Percentiles rank a stretch among this genome's conserved stretches.
Evolutionary conservation across 2,329 filamentous ascomycete genomes (phyloP).

Genomic region (Claviceps pusilla): DNA sequence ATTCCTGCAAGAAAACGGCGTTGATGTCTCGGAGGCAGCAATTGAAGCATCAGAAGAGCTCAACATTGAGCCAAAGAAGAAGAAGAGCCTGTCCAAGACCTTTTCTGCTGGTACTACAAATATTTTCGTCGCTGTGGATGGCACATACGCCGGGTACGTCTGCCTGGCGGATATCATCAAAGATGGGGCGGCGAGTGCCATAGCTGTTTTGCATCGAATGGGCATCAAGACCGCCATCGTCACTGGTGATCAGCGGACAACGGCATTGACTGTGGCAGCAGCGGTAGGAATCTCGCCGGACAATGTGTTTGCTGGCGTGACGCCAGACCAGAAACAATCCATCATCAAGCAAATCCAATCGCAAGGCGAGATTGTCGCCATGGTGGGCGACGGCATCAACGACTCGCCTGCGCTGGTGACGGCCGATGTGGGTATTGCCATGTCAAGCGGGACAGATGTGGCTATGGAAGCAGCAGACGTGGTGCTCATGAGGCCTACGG

Average conservation of each 20-base stretch:
- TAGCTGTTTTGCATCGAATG: slow-evolving; percentile 71
- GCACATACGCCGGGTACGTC: slow-evolving; percentile 64
- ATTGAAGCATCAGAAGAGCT: slow-evolving; percentile 47
- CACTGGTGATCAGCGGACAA: slow-evolving; percentile 77
- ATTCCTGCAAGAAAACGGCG: slow-evolving; percentile 57
- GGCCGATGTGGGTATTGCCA: slow-evolving; percentile 82
- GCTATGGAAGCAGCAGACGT: slow-evolving; percentile 95
- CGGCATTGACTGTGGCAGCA: slow-evolving; percentile 68
- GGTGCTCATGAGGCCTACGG: slow-evolving; percentile 83
- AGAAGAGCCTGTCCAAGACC: slow-evolving; percentile 13
- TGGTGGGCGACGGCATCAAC: slow-evolving; percentile 98
- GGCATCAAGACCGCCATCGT: slow-evolving; percentile 80
- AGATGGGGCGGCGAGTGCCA: slow-evolving; percentile 63
- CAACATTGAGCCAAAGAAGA: slow-evolving; percentile 29
- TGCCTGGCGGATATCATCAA: slow-evolving; percentile 86
- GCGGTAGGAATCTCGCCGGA: slow-evolving; percentile 65
- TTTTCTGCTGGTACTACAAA: slow-evolving; percentile 56
- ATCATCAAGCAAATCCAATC: slow-evolving; percentile 68
- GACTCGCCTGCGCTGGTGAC: slow-evolving; percentile 90
- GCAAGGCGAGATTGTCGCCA: slow-evolving; percentile 65
- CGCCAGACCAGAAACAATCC: slow-evolving; percentile 77
- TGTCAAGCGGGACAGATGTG: slow-evolving; percentile 85
- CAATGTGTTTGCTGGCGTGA: slow-evolving; percentile 73
- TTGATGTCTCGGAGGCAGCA: slow-evolving; percentile 49
- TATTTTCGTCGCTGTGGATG: slow-evolving; percentile 82